These are phyloP conservation scores for Pleurotus giganteus DNA, from an alignment of 768 basidiomycete genomes.

Conservation along the genomic window DNA sequence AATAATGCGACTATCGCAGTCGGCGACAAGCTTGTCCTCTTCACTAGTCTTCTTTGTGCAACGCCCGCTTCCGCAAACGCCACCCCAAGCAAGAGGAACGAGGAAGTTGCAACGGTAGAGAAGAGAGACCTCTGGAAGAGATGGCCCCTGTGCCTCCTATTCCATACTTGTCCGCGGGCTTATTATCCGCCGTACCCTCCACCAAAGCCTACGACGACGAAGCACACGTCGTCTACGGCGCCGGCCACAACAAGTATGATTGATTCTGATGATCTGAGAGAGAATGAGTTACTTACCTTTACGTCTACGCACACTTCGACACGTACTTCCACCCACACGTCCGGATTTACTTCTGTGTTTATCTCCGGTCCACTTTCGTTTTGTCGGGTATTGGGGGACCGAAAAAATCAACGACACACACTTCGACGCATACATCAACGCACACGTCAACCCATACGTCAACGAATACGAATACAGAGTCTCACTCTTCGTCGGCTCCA, in stretches of 20 bases:
- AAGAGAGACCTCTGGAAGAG: background rate
- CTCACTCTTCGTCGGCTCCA: background rate
- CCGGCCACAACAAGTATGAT: background rate
- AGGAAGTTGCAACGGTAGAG: background rate
- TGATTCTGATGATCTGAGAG: background rate
- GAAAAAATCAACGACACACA: background rate
- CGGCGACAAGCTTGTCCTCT: background rate
- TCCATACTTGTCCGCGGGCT: background rate
- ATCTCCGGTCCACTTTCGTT: background rate
- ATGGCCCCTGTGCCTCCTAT: conserved; percentile 2
- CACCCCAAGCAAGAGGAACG: background rate
- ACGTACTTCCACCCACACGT: background rate
- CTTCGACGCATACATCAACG: background rate
- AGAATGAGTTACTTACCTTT: background rate
- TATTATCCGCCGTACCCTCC: background rate
- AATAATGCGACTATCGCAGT: background rate
- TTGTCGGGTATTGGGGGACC: background rate
- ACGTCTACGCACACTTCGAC: conserved; percentile 7
- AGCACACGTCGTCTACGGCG: background rate
- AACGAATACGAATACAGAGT: background rate
- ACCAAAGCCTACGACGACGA: background rate
- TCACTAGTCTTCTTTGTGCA: background rate
- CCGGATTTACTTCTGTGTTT: background rate
- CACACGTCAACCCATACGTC: background rate
- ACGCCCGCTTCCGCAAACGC: background rate